Base-by-base conservation (phyloP, 306 rosid species). In the Ormosia emarginata region DNA sequence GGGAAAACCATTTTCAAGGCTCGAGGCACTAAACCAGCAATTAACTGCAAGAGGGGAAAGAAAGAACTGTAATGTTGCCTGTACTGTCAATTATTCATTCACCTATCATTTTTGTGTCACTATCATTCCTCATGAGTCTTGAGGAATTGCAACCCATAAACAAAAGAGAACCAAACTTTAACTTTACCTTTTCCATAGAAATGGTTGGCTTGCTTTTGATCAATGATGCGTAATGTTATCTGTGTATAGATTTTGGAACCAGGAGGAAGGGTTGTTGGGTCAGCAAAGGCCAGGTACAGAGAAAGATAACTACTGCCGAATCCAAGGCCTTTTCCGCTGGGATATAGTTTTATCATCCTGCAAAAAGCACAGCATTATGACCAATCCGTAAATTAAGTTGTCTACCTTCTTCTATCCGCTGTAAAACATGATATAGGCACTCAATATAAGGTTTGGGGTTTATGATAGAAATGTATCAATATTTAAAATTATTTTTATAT, bases 301-400 rank as follows among this genome's bases (percentile, higher is more conserved):
- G 91, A 87, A 2, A 89, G 6, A 75, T 88, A 82, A 83, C 17
- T 3, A 12, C 73, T 85, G 11, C 87, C 93, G 70, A 50, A 17
- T 8, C 84, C 89, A 43, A 11, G 3, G 36, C 74, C 91, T 49
- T 40, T 82, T 43, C 97, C 97, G 0, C 77, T 89, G 30, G 93
- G 97, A 82, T 87, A 90, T 33, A 89, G 62, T 47, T 67, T 72
- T 71, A 94, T 86, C 87, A 87, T 86, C 98, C 94, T 91, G 81
- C 77, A 64, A 52, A 62, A 33, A 50, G 49, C 6, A 79, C 11
- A 3, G 3, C 66, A 66, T 5, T 34, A 33, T 11, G 44, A 46
- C 10, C 32, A 57, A 24, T 49, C 17, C 39, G 59, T 72, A 59
- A 34, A 52, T 18, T 13, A 49, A 68, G 17, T 24, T 80, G 17